phyloP scores from a whole-genome alignment of 805 yeast genomes.

The Pichia thaimueangensis region DNA sequence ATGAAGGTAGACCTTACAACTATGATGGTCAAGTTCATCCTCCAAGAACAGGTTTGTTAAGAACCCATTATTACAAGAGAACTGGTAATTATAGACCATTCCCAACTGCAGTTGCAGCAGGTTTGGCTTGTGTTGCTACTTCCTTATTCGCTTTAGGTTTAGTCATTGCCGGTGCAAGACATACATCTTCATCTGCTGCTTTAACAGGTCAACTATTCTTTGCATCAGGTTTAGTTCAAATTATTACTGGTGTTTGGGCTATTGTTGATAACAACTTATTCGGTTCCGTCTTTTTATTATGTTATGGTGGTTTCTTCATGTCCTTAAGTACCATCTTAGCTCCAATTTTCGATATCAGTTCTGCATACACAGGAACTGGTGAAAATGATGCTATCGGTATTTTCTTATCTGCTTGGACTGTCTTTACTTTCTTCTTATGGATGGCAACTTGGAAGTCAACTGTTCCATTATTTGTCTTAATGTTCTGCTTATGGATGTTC shows the following conservation, averaged over 20 bases:
- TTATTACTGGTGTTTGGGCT: slow-evolving; percentile 48
- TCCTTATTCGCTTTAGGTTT: slow-evolving; percentile 45
- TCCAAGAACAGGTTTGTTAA: slow-evolving; percentile 35
- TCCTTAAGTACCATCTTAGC: slow-evolving; percentile 38
- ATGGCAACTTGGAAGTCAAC: slow-evolving; percentile 40
- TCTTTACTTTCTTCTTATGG: slow-evolving; percentile 40
- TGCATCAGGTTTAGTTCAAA: slow-evolving; percentile 43
- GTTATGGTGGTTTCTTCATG: slow-evolving; percentile 46
- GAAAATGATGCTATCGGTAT: slow-evolving; percentile 38
- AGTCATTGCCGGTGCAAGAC: slow-evolving; percentile 37
- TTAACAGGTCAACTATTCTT: slow-evolving; percentile 39
- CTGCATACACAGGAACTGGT: slow-evolving; percentile 33
- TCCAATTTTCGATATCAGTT: slow-evolving; percentile 36
- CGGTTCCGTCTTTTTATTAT: slow-evolving; percentile 40
- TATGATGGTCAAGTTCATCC: slow-evolving; percentile 28
- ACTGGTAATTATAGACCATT: slow-evolving; percentile 37
- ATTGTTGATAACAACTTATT: slow-evolving; percentile 40
- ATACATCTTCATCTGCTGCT: slow-evolving; percentile 37
- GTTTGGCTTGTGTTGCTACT: slow-evolving; percentile 38
- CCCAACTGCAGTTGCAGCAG: slow-evolving; percentile 46
- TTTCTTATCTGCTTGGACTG: slow-evolving; percentile 41
- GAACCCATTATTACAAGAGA: slow-evolving; percentile 39
- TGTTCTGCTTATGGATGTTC: slow-evolving; percentile 35
- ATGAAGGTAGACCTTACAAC: slow-evolving; percentile 13
- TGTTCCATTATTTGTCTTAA: slow-evolving; percentile 31